These are phyloP conservation scores for Trichoderma endophyticum DNA, from an alignment of 2,329 filamentous ascomycete species.

Conservation along the genomic window DNA sequence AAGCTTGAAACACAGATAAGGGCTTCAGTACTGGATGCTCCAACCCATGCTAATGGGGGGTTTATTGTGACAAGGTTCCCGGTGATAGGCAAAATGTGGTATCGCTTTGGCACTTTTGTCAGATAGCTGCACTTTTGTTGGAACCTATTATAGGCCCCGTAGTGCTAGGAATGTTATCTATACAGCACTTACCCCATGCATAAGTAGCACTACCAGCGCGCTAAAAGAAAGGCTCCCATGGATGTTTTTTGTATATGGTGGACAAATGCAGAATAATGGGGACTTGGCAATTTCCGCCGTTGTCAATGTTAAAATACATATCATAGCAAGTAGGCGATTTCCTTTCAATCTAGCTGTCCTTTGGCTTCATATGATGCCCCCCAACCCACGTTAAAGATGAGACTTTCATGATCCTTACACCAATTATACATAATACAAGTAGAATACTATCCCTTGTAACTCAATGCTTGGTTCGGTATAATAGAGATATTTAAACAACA, in stretches of 20 bases:
- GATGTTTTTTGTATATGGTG: not conserved
- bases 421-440: not conserved
- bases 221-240: not conserved
- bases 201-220: not conserved
- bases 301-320: not conserved
- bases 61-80: not conserved
- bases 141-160: not conserved
- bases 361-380: not conserved
- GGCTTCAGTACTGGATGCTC: not conserved
- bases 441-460: not conserved
- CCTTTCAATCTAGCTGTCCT: not conserved
- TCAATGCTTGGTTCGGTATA: not conserved
- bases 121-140: not conserved
- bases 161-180: not conserved
- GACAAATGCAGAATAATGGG: not conserved
- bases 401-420: not conserved
- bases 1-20: not conserved
- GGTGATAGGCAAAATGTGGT: not conserved
- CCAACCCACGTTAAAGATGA: not conserved
- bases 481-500: not conserved
- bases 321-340: not conserved
- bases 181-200: not conserved
- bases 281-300: not conserved
- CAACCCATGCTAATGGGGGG: not conserved
- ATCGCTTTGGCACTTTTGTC: not conserved